A percentile compares a stretch with the other conserved stretches of the same genome.
Conservation (phyloP, 2,329 filamentous ascomycete genomes). For the Claviceps sp. region DNA sequence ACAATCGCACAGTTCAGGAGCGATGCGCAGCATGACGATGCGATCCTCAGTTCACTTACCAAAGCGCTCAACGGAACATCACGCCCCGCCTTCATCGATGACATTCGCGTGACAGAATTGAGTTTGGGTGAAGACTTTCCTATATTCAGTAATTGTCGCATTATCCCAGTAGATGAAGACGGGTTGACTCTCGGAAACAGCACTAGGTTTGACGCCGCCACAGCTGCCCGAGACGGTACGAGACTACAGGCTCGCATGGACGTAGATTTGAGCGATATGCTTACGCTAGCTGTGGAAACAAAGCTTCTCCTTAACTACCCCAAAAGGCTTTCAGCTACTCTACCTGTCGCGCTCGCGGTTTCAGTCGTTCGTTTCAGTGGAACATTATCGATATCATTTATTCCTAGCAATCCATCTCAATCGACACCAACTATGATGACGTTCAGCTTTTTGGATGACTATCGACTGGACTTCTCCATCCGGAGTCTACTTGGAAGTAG, state of each 20-base stretch:
- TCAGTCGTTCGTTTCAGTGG: conserved; percentile 90
- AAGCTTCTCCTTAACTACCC: conserved; percentile 92
- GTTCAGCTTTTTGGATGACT: conserved; percentile 87
- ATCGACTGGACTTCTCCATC: conserved; percentile 70
- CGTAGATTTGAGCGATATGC: conserved; percentile 89
- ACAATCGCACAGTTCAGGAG: conserved; percentile 90
- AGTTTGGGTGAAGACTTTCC: conserved; percentile 94
- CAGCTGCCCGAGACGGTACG: conserved; percentile 48
- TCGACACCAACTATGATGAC: conserved; percentile 76
- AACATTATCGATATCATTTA: conserved; percentile 84
- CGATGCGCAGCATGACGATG: conserved; percentile 83
- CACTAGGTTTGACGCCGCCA: conserved; percentile 37
- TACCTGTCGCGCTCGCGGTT: conserved; percentile 84
- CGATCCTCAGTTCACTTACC: conserved; percentile 73
- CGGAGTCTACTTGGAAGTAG: conserved; percentile 66
- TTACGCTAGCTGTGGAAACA: conserved; percentile 88
- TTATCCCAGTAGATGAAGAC: conserved; percentile 82
- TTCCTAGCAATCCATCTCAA: conserved; percentile 58
- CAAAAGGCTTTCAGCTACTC: conserved; percentile 71
- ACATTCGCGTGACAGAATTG: conserved; percentile 87
- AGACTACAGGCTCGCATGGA: conserved; percentile 91
- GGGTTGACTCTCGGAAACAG: conserved; percentile 43
- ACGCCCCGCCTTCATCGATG: conserved; percentile 82
- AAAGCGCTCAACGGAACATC: conserved; percentile 75
- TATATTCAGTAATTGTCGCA: conserved; percentile 94